Evolutionary conservation across 441 rosid genomes (phyloP), one percentile per base, ranked within the genome.

Genomic region (Gossypium aridum): DNA sequence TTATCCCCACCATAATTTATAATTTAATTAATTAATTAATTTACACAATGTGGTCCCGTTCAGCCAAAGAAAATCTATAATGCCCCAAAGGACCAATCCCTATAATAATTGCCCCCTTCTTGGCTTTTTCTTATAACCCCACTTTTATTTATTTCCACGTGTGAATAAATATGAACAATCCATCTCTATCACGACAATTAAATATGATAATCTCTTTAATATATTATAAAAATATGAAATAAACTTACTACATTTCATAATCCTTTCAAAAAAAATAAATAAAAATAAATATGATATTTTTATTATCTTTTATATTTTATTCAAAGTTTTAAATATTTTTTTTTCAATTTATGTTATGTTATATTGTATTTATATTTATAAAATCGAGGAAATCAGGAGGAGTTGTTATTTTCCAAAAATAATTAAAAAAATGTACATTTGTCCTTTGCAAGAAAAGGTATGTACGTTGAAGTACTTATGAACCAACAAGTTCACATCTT

Each of bases 71-170:
- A 20, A 56, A 56, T 77, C 76, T 51, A 74, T 2, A 60, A 45
- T 71, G 76, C 75, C 76, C 51, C 71, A 43, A 65, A 60, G 39
- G 74, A 71, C 64, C 72, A 76, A 64, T 64, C 68, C n/a, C 14
- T 56, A 56, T 2, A 14, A 54, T 9, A 56, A 56, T 56, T 56
- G 62, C 7, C 28, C 14, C 4, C 63, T 12, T n/a, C 34, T 43
- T 61, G 51, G 53, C 3, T 53, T 12, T 45, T 45, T 45, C 37
- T 31, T 31, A 31, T 5, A 45, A 17, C 2, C 23, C 62, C 13
- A 10, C 10, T n/a, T 9, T 14, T 28, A 74, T 54, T 56, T 56
- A 20, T 2, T 56, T 20, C 62, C 62, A 56, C 26, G 25, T 20
- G 28, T 56, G 62, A 20, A 9, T 56, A 56, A 56, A 56, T 8